Evolutionary conservation across 2,329 filamentous ascomycete species (phyloP).

Genomic region (Teratosphaeria nubilosa): DNA sequence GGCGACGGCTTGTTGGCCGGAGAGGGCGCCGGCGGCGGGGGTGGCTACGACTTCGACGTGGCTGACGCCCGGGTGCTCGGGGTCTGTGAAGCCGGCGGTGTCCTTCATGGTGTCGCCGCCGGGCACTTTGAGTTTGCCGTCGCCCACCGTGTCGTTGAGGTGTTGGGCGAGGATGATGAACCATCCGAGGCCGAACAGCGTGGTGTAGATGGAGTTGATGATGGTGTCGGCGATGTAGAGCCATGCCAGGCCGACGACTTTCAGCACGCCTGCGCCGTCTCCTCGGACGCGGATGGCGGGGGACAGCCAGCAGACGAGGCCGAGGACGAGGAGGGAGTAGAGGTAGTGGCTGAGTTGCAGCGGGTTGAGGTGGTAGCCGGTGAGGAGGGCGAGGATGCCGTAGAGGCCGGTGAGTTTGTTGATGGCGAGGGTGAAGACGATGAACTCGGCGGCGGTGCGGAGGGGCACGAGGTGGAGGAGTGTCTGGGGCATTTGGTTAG

Average conservation of each 20-base stretch:
- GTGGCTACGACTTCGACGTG: conserved; percentile 45
- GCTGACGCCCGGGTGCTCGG: conserved; percentile 48
- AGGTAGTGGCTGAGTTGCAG: conserved; percentile 87
- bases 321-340: conserved; percentile 66
- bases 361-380: conserved; percentile 71
- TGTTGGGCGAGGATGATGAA: conserved; percentile 62
- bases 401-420: conserved; percentile 91
- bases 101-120: conserved; percentile 50
- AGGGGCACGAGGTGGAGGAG: conserved; percentile 81
- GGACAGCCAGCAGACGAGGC: conserved; percentile 57
- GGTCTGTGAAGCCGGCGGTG: conserved; percentile 55
- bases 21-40: conserved; percentile 34
- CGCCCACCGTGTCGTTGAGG: conserved; percentile 33
- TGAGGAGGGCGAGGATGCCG: conserved; percentile 78
- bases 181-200: conserved; percentile 74
- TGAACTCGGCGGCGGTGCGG: conserved; percentile 75
- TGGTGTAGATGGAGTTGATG: conserved; percentile 73
- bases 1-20: conserved; percentile 46
- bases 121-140: conserved; percentile 13
- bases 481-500: conserved; percentile 42
- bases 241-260: conserved; percentile 73
- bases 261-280: conserved; percentile 44
- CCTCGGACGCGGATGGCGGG: conserved; percentile 62
- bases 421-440: conserved; percentile 71
- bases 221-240: conserved; percentile 74